phyloP scores from a whole-genome alignment of 495 filamentous ascomycete species.

The Daldinia vernicosa region DNA sequence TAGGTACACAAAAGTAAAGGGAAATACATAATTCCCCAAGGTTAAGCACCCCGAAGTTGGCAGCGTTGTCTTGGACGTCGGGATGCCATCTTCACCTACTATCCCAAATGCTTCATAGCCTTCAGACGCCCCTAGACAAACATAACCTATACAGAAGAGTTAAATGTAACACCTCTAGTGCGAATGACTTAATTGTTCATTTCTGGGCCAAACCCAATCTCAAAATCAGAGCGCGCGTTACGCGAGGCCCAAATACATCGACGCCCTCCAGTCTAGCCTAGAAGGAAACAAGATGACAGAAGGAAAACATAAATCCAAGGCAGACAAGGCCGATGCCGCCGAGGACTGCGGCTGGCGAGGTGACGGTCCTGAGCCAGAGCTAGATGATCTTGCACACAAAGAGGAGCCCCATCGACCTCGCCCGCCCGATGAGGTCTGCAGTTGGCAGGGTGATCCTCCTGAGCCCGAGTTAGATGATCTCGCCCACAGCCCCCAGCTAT shows the following conservation, averaged over 20 bases:
- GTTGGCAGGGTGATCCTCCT: conserved; percentile 41
- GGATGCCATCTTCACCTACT: conserved; percentile 8
- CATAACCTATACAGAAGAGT: conserved; percentile 29
- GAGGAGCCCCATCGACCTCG: background rate
- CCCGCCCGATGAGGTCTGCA: conserved; percentile 25
- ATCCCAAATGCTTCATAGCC: background rate
- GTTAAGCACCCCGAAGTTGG: background rate
- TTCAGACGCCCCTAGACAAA: conserved; percentile 17
- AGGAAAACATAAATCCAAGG: conserved; percentile 26
- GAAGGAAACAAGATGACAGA: conserved; percentile 37
- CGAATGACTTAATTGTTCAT: conserved; percentile 21
- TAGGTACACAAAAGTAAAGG: background rate
- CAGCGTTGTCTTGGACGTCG: background rate
- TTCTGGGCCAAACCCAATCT: conserved; percentile 9
- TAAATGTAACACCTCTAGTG: conserved; percentile 27
- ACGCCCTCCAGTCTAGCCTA: conserved; percentile 2
- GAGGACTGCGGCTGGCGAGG: conserved; percentile 31
- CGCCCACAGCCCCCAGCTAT: conserved; percentile 24
- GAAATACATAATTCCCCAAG: background rate
- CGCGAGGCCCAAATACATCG: background rate
- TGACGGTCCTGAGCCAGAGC: conserved; percentile 28
- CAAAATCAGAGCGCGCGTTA: conserved; percentile 1
- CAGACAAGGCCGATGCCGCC: conserved; percentile 20
- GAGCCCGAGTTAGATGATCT: conserved; percentile 44
- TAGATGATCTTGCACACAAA: conserved; percentile 27